Conservation (phyloP, 768 basidiomycete genomes). For the Suillus decipiens region DNA sequence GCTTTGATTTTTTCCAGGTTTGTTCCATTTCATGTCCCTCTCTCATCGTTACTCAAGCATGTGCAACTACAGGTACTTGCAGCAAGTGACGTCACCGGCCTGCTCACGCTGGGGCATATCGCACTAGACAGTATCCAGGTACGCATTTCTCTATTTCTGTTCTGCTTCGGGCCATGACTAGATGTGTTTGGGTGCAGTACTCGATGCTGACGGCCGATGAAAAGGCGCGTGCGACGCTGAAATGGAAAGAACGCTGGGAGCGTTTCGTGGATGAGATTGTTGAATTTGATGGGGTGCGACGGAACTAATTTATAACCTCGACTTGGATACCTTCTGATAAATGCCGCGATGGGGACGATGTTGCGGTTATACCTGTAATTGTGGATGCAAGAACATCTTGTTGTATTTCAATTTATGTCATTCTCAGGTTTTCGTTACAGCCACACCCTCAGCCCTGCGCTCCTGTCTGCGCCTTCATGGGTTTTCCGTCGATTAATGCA, state of each 20-base stretch:
- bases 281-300: background rate
- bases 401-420: background rate
- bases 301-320: background rate
- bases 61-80: conserved; percentile 53
- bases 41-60: conserved; percentile 1
- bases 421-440: background rate
- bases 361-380: background rate
- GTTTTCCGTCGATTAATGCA: background rate
- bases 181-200: conserved; percentile 37
- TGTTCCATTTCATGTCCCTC: conserved; percentile 6
- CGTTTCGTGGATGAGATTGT: conserved; percentile 43
- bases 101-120: conserved; percentile 60
- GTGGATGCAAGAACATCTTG: background rate
- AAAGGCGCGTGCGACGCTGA: conserved; percentile 43
- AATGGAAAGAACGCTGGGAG: conserved; percentile 53
- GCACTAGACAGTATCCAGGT: conserved; percentile 71
- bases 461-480: background rate
- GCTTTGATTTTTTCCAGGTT: conserved; percentile 80
- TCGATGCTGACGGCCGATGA: conserved; percentile 50
- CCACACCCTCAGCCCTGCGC: background rate
- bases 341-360: background rate
- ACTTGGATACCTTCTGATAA: background rate
- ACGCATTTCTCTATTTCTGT: conserved; percentile 3
- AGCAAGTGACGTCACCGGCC: conserved; percentile 64
- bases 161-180: background rate